Conservation (phyloP, 768 basidiomycete genomes). For the Leccinum rimulosum region DNA sequence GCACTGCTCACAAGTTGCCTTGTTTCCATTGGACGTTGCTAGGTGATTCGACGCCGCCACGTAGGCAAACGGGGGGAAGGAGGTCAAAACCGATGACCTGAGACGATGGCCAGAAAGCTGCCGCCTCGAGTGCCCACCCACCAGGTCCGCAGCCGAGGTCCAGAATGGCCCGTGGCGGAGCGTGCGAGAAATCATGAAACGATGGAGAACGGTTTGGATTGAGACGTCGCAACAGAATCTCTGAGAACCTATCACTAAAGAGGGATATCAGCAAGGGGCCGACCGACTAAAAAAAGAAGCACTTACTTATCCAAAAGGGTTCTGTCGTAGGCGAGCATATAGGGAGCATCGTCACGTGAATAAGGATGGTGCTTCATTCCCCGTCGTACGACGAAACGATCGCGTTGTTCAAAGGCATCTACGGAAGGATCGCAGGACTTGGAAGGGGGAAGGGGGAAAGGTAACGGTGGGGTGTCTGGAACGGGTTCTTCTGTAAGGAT, state of each 20-base stretch:
- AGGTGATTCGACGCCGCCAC: slow-evolving; percentile 38
- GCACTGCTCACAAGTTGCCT: slow-evolving; percentile 63
- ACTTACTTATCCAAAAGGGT: slow-evolving; percentile 57
- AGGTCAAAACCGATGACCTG: slow-evolving; percentile 67
- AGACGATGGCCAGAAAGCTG: slow-evolving; percentile 57
- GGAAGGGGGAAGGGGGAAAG: background rate
- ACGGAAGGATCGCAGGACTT: slow-evolving; percentile 11
- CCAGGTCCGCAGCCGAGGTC: slow-evolving; percentile 79
- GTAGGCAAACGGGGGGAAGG: slow-evolving; percentile 36
- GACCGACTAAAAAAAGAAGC: slow-evolving; percentile 6
- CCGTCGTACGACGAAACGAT: slow-evolving; percentile 25
- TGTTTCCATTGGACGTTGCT: slow-evolving; percentile 47
- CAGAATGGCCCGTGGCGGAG: slow-evolving; percentile 54
- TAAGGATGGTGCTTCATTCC: slow-evolving; percentile 58
- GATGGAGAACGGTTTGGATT: slow-evolving; percentile 52
- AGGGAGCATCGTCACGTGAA: slow-evolving; percentile 44
- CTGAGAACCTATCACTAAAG: slow-evolving; percentile 58
- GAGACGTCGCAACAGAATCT: slow-evolving; percentile 54
- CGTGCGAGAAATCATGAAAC: slow-evolving; percentile 51
- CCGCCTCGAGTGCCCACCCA: slow-evolving; percentile 63
- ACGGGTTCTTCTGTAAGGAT: background rate
- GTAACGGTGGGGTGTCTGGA: background rate
- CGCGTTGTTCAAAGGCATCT: slow-evolving; percentile 21
- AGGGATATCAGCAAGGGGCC: slow-evolving; percentile 12
- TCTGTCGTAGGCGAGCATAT: slow-evolving; percentile 67